Percentiles rank a stretch among this genome's conserved stretches.
Conservation (phyloP, 2,329 filamentous ascomycete genomes). For the Clarireedia homoeocarpa region DNA sequence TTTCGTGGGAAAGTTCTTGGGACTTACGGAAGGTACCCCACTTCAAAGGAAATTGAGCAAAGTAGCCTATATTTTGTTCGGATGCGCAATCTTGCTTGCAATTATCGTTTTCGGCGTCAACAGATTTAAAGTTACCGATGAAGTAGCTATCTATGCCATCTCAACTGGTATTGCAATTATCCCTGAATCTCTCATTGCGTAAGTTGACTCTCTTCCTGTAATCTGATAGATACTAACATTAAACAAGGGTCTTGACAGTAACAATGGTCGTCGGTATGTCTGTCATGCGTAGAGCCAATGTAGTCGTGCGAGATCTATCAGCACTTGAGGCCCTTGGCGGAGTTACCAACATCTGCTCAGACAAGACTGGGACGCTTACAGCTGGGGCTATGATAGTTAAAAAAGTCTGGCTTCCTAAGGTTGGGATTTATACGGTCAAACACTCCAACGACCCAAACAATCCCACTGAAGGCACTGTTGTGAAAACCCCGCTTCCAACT, state of each 20-base stretch:
- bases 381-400: conserved; percentile 49
- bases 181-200: conserved; percentile 46
- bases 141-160: conserved; percentile 28
- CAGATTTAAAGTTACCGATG: conserved; percentile 31
- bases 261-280: conserved; percentile 57
- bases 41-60: conserved; percentile 58
- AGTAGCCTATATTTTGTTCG: conserved; percentile 56
- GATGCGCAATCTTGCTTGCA: conserved; percentile 39
- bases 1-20: conserved; percentile 45
- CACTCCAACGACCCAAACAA: conserved; percentile 46
- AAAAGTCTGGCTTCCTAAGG: conserved; percentile 47
- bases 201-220: conserved; percentile 7
- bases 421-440: conserved; percentile 43
- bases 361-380: conserved; percentile 69
- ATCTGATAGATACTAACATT: conserved; percentile 12
- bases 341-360: conserved; percentile 64
- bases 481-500: conserved; percentile 23
- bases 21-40: conserved; percentile 54
- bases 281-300: conserved; percentile 47
- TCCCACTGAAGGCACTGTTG: conserved; percentile 43
- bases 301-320: conserved; percentile 50
- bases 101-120: conserved; percentile 34
- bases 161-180: conserved; percentile 47
- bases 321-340: conserved; percentile 48
- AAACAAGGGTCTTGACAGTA: conserved; percentile 54